Conservation (phyloP, 441 rosid species). For the Euphorbia corollata region DNA sequence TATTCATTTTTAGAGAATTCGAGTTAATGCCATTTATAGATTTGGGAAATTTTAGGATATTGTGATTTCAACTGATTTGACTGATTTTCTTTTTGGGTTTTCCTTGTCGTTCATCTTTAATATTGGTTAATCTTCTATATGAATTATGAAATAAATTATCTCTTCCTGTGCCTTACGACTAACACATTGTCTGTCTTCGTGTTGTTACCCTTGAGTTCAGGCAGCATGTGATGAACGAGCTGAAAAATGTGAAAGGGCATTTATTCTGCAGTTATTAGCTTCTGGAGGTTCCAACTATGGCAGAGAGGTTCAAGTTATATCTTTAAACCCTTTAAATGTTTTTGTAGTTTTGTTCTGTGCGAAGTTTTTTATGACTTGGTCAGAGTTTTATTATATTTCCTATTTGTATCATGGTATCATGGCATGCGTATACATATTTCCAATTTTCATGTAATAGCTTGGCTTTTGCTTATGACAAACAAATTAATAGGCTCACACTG, state of each 20-base stretch:
- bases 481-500: not conserved
- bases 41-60: not conserved
- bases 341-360: not conserved
- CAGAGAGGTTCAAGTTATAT: slow-evolving; percentile 49
- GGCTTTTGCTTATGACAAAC: not conserved
- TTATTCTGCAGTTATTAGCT: slow-evolving; percentile 61
- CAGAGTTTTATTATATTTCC: too few species aligned
- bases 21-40: not conserved
- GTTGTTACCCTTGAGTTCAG: slow-evolving; percentile 31
- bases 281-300: slow-evolving; percentile 36
- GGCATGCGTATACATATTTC: not conserved
- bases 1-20: not conserved
- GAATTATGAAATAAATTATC: not conserved
- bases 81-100: not conserved
- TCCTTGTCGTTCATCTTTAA: not conserved
- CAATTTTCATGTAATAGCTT: not conserved
- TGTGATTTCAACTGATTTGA: not conserved
- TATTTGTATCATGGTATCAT: not conserved
- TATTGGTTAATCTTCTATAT: not conserved
- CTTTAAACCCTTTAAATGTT: not conserved
- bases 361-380: not conserved
- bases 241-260: slow-evolving; percentile 71
- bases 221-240: slow-evolving; percentile 64
- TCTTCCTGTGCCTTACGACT: not conserved
- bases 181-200: not conserved